Evolutionary conservation across 2,329 filamentous ascomycete species (phyloP).

Genomic region (Microcyclospora pomicola): DNA sequence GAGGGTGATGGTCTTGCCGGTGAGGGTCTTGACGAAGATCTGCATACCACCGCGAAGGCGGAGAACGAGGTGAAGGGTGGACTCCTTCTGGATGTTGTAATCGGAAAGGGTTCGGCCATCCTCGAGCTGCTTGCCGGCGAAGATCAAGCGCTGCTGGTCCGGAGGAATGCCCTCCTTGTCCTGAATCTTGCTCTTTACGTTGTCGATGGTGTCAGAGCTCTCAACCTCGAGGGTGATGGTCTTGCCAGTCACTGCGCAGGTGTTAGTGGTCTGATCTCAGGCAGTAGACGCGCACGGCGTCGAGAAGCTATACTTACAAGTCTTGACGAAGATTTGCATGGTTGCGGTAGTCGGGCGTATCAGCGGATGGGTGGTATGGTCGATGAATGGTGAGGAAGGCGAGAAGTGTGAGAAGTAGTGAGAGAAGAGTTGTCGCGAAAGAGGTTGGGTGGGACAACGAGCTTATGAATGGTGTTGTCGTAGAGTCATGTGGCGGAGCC

Average conservation of each 20-base stretch:
- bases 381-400: no score
- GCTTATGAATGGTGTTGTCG: no score
- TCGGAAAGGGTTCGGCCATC: conserved; percentile 81
- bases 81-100: conserved; percentile 81
- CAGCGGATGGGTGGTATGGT: no score
- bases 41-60: not conserved
- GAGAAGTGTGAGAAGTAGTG: no score
- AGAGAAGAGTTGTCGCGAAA: no score
- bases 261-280: not conserved
- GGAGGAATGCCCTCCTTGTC: conserved; percentile 96
- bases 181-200: conserved; percentile 94
- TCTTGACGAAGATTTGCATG: conserved; percentile 99
- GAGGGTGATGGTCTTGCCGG: conserved; percentile 54
- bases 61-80: conserved; percentile 32
- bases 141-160: conserved; percentile 91
- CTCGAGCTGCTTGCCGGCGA: conserved; percentile 91
- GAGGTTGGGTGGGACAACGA: no score
- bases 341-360: conserved; percentile 18
- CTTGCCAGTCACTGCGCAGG: conserved; percentile 41
- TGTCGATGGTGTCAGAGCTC: conserved; percentile 79
- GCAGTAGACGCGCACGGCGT: conserved; percentile 5
- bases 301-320: conserved; percentile 48
- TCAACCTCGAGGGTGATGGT: conserved; percentile 56
- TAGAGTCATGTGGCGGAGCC: no score
- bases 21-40: conserved; percentile 37